Conservation (phyloP, 164 flowering plant species). For the grape (Vitis vinifera) region ASM3070453v1 NC_081810.1:21836001-21836500, state of each 20-base stretch:
- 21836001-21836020: constrained; percentile 71
- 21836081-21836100: constrained; percentile 47
- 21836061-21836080: constrained; percentile 45
- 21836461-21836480: constrained; percentile 1
- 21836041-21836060: constrained; percentile 47
- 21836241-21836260: constrained; percentile 3
- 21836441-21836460: background rate
- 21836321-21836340: constrained; percentile 51
- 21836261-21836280: constrained; percentile 22
- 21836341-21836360: constrained; percentile 57
- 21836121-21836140: constrained; percentile 77
- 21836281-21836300: constrained; percentile 21
- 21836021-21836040: constrained; percentile 57
- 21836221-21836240: constrained; percentile 14
- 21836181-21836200: constrained; percentile 29
- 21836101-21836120: constrained; percentile 47
- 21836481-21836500: background rate
- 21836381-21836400: constrained; percentile 1
- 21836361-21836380: constrained; percentile 33
- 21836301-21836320: constrained; percentile 21
- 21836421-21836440: constrained; percentile 15
- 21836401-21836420: constrained; percentile 9
- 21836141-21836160: constrained; percentile 66
- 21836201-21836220: constrained; percentile 21
- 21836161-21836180: constrained; percentile 65